Evolutionary conservation across 164 flowering plant species (phyloP), one percentile per base, ranked within the genome.

Genomic region (Brasenia schreberi): DNA sequence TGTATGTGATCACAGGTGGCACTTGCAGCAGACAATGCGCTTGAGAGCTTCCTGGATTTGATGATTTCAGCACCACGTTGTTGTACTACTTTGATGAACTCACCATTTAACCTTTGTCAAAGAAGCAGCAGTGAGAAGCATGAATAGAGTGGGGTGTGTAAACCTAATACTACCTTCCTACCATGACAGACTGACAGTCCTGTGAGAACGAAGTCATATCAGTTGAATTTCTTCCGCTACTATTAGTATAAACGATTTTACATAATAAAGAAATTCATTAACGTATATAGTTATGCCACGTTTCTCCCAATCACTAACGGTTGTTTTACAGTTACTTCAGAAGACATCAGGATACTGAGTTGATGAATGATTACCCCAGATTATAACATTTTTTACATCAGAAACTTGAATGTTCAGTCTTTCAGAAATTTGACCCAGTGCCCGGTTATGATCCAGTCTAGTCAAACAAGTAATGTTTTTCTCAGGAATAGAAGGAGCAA

Each of bases 21-120:
- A 77, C 96, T 88, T 49, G 98, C 98, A 73, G 98, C 92, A 63
- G 97, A 92, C 39, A 90, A 61, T n/a, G 98, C 97, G 77, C 98
- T 87, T 3, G 98, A 88, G 0, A 77, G 79, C 76, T 88, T 90
- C 59, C 93, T 71, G 19, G 90, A 90, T 74, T 81, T 88, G 69
- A 90, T 87, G 68, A 92, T 85, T 18, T 86, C 92, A 27, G 89
- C 90, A 27, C 96, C 95, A 0, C 96, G 80, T 74, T 92, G 89
- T 63, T 92, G 96, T 33, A 92, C 87, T 0, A 82, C 82, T 60
- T 78, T 73, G 52, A 87, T 85, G 83, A 92, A 88, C 77, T 92
- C 89, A 0, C 67, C 67, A 19, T 83, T 81, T 65, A 92, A 58
- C 96, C 96, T 89, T 42, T 63, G 17, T 14, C 56, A 33, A 33